Evolutionary conservation across 2,329 filamentous ascomycete genomes (phyloP).

Genomic region (Knufia fluminis): DNA sequence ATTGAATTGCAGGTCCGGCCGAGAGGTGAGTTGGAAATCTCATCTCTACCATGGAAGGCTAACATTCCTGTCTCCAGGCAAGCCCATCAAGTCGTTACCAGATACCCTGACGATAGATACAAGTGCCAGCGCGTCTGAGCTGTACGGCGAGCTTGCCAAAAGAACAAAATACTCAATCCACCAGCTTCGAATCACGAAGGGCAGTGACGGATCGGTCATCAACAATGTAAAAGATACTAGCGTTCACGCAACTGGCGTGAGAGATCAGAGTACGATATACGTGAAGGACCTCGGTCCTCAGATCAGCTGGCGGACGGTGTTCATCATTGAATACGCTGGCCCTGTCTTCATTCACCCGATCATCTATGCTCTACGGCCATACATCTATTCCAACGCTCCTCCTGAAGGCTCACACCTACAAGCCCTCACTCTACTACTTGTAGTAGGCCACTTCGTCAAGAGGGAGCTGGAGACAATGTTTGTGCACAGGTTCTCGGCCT

Average conservation of each 20-base stretch:
- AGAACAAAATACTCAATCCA: slow-evolving; percentile 48
- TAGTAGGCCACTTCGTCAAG: slow-evolving; percentile 81
- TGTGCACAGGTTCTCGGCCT: slow-evolving; percentile 87
- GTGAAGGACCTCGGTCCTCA: slow-evolving; percentile 92
- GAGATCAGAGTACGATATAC: slow-evolving; percentile 56
- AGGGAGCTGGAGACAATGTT: slow-evolving; percentile 91
- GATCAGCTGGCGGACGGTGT: slow-evolving; percentile 87
- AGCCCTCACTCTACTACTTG: slow-evolving; percentile 61
- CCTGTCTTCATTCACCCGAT: slow-evolving; percentile 79
- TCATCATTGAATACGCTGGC: slow-evolving; percentile 88
- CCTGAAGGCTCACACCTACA: slow-evolving; percentile 56
- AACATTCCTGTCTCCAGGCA: slow-evolving; percentile 36
- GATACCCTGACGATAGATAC: slow-evolving; percentile 44
- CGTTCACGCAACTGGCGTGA: slow-evolving; percentile 47
- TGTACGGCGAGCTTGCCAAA: slow-evolving; percentile 49
- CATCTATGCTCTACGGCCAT: slow-evolving; percentile 60
- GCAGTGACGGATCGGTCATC: slow-evolving; percentile 50
- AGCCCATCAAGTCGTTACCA: slow-evolving; percentile 53
- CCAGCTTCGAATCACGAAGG: slow-evolving; percentile 56
- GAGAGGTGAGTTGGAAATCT: slow-evolving; percentile 31
- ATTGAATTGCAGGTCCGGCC: slow-evolving; percentile 34
- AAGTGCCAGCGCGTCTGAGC: slow-evolving; percentile 43
- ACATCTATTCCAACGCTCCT: slow-evolving; percentile 53
- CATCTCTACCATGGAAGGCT: background rate
- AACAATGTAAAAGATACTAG: slow-evolving; percentile 46